Conservation (phyloP, 345 rosid genomes). For the Sonneratia caseolaris region DNA sequence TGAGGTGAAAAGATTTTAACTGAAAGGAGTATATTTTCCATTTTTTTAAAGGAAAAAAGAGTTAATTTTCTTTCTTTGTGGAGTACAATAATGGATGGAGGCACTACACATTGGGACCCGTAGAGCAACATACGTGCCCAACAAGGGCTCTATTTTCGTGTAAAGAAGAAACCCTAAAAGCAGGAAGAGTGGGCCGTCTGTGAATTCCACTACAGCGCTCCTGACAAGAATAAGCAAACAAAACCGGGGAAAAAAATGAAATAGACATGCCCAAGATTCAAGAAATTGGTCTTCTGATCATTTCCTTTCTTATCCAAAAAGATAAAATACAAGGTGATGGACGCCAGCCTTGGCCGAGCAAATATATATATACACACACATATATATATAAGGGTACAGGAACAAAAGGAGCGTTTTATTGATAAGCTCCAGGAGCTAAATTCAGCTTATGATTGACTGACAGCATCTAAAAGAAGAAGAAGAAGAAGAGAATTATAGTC, state of each 20-base stretch:
- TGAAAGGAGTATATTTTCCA: too few species aligned
- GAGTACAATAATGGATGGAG: not conserved
- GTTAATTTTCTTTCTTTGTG: not conserved
- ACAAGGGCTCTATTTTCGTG: not conserved
- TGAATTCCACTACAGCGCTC: constrained; percentile 2
- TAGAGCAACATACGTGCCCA: not conserved
- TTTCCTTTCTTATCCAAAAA: not conserved
- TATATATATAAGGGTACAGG: not conserved
- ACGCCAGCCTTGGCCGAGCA: not conserved
- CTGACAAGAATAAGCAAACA: constrained; percentile 6
- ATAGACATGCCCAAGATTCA: not conserved
- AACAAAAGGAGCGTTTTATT: constrained; percentile 4
- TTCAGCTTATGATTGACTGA: constrained; percentile 6
- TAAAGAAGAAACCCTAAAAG: constrained; percentile 6
- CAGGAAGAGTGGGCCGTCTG: constrained; percentile 6
- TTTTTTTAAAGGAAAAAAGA: not conserved
- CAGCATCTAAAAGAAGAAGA: not conserved
- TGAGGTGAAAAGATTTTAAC: too few species aligned
- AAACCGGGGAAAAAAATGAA: not conserved
- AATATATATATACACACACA: not conserved
- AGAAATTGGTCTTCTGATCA: not conserved
- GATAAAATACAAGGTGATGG: not conserved
- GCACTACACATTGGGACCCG: not conserved
- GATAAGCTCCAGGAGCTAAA: constrained; percentile 2
- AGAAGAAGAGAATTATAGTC: constrained; percentile 8